Base-by-base conservation (phyloP, 345 rosid genomes). In the Cochlearia excelsa region DNA sequence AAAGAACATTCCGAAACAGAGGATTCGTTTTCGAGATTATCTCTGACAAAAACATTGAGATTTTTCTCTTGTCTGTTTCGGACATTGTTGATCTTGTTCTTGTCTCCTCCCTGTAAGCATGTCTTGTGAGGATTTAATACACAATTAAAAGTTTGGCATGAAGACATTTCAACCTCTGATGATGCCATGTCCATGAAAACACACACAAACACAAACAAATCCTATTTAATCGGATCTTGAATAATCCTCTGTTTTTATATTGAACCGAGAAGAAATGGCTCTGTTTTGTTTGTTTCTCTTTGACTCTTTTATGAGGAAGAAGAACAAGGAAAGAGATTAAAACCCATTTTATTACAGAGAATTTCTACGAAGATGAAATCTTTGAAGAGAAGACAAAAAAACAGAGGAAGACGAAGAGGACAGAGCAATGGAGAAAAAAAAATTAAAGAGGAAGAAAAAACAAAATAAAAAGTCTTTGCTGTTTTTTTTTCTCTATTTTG, bases 11-110 rank as follows among this genome's bases (percentile, higher is more conserved):
- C 81, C 4, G 76, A 57, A 30, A 34, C 54, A 63, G 65, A 57
- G 40, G 65, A 51, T 62, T 61, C 69, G 23, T 59, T 70, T 7
- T 76, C 77, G 54, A 83, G 77, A 61, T 70, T 84, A 68, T 79
- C 94, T 66, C 85, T 66, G 10, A 85, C 84, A 71, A 87, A 59
- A 27, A 75, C 82, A 45, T 84, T 77, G 35, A 86, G 81, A 67
- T 84, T 84, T 71, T 72, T 86, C 67, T 84, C 76, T 1, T 65
- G 70, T 7, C 77, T 54, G 4, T 78, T 73, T 60, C 72, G 71
- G 33, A 61, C 78, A 62, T 75, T 64, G 69, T 70, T 58, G 1
- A 30, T 59, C 2, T 50, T 66, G 6, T 44, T 67, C 1, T 42
- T 69, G 16, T 63, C 73, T 69, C 53, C 72, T 28, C 80, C 78